Conservation (phyloP, 2,329 filamentous ascomycete species). For the Magnaporthales sp. region DNA sequence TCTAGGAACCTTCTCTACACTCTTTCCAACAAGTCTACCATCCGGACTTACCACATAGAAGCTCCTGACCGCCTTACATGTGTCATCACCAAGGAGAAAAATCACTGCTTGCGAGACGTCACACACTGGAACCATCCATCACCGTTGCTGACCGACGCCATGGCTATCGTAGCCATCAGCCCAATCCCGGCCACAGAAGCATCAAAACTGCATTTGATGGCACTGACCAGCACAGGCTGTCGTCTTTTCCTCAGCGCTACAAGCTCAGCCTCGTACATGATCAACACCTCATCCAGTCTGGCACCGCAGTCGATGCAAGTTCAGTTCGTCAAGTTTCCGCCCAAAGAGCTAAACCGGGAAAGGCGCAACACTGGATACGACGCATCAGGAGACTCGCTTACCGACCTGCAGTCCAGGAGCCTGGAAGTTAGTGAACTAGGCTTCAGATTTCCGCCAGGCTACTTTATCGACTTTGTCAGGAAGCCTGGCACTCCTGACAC, state of each 20-base stretch:
- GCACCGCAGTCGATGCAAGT: slow-evolving; percentile 94
- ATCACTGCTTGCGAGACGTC: slow-evolving; percentile 59
- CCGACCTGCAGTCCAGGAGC: slow-evolving; percentile 39
- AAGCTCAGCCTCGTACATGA: slow-evolving; percentile 56
- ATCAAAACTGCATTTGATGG: slow-evolving; percentile 78
- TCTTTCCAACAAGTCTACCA: slow-evolving; percentile 78
- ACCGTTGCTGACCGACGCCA: slow-evolving; percentile 58
- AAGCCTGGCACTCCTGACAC: slow-evolving; percentile 48
- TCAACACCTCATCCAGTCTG: slow-evolving; percentile 48
- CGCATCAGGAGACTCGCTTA: slow-evolving; percentile 23
- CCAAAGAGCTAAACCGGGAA: slow-evolving; percentile 32
- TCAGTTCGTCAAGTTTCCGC: slow-evolving; percentile 93
- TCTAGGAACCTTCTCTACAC: slow-evolving; percentile 84
- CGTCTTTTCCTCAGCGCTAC: slow-evolving; percentile 89
- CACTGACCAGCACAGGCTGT: slow-evolving; percentile 82
- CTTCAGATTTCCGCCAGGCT: slow-evolving; percentile 70
- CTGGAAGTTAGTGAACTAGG: slow-evolving; percentile 43
- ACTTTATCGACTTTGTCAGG: slow-evolving; percentile 77
- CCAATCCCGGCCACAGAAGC: slow-evolving; percentile 75
- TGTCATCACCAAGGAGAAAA: slow-evolving; percentile 58
- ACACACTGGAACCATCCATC: slow-evolving; percentile 77
- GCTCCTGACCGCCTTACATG: slow-evolving; percentile 49
- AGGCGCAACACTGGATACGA: slow-evolving; percentile 13
- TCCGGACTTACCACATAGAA: slow-evolving; percentile 85
- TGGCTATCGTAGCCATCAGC: slow-evolving; percentile 75